Evolutionary conservation across 768 basidiomycete species (phyloP), one percentile per base, ranked within the genome.

Genomic region (Lactarius psammicola): DNA sequence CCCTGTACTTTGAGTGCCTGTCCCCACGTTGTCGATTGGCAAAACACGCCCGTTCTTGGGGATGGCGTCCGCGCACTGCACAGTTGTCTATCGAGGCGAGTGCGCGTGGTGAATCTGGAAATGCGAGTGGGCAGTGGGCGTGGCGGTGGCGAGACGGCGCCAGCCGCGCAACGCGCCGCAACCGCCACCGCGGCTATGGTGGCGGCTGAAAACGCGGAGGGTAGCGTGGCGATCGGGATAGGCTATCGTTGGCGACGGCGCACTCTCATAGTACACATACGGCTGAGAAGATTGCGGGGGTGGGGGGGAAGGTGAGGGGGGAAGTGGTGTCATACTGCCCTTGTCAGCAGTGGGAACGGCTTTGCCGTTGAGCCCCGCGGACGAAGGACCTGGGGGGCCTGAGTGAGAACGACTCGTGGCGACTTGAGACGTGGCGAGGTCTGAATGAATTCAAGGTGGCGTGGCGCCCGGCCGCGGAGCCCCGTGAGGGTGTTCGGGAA

Each of bases 51-150:
- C 18, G 59, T 68, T 71, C 60, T 70, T 23, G 77, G 75, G 42
- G 78, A 76, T 9, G 80, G 79, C 3, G 80, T 79, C 11, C 78
- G 75, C 15, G 82, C 75, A n/a, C n/a, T 79, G 80, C 62, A 83
- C 77, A 0, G 83, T 85, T 5, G 81, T 76, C 64, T 75, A 80
- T 4, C 84, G 84, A 44, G 80, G 77, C 20, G 82, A 78, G 70
- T 85, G 84, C 34, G 77, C 70, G 63, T 83, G 82, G n/a, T 79
- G 75, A 33, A 30, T 23, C 62, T 77, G 74, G 34, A 64, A 66
- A 17, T 63, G 63, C 10, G 67, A 68, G 46, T 59, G 60, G 3
- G 55, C 56, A 5, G 70, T 70, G 3, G 70, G 71, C 7, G 65
- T 64, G 5, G 65, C 59, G 4, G 69, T 60, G 10, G 68, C n/a